A percentile compares a stretch with the other conserved stretches of the same genome.
These are phyloP conservation scores for Arabidopsis lyrata DNA, from an alignment of 441 rosid species.

Conservation along the genomic window DNA sequence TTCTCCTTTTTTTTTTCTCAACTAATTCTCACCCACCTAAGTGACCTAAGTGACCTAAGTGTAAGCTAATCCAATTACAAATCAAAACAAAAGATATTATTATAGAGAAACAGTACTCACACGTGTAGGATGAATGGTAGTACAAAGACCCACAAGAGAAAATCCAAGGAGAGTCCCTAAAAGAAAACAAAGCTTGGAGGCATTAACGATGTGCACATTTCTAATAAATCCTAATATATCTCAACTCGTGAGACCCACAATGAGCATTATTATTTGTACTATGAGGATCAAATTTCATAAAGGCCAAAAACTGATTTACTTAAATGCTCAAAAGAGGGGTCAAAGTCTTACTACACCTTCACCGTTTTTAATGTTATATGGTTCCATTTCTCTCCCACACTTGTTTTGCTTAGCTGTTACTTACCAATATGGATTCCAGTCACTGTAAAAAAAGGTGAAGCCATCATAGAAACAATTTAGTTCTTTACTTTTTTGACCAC, in stretches of 20 bases:
- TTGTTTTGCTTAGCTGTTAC: constrained; percentile 41
- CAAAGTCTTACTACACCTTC: constrained; percentile 34
- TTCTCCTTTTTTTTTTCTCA: not conserved
- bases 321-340: constrained; percentile 29
- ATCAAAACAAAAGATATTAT: constrained; percentile 13
- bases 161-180: constrained; percentile 30
- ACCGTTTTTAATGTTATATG: constrained; percentile 26
- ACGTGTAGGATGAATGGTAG: constrained; percentile 40
- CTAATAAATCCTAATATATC: constrained; percentile 32
- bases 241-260: constrained; percentile 33
- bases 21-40: constrained; percentile 6
- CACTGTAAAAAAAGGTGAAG: constrained; percentile 13
- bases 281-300: constrained; percentile 42
- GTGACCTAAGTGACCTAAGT: not conserved
- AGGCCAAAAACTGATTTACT: constrained; percentile 26
- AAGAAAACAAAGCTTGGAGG: constrained; percentile 41
- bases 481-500: constrained; percentile 22
- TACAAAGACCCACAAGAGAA: constrained; percentile 41
- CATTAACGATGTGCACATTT: constrained; percentile 37
- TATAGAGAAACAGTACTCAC: constrained; percentile 35
- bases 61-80: constrained; percentile 20
- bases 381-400: constrained; percentile 21
- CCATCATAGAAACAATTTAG: constrained; percentile 21
- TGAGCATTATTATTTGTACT: constrained; percentile 46
- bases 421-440: not conserved